A percentile compares a stretch with the other conserved stretches of the same genome.
Evolutionary conservation across 805 yeast species (phyloP).

Genomic region (Cyberlindnera xishuangbannaensis): DNA sequence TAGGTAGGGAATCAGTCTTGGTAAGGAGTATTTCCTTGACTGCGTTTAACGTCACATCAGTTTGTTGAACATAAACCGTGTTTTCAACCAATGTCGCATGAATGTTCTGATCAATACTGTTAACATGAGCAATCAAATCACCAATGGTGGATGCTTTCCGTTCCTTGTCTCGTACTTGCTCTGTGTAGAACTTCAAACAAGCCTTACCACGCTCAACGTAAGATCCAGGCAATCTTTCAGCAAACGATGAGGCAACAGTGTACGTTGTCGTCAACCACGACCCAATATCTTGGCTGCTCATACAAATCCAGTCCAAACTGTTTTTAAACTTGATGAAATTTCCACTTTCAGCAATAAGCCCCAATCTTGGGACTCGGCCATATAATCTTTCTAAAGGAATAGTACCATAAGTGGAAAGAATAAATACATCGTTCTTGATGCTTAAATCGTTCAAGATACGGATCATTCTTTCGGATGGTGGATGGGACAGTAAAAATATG

Average conservation of each 20-base stretch:
- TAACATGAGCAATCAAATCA: conserved; percentile 78
- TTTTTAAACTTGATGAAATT: conserved; percentile 61
- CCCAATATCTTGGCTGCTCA: conserved; percentile 21
- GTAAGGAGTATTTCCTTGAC: conserved; percentile 23
- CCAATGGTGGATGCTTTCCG: conserved; percentile 69
- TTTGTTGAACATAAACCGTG: conserved; percentile 66
- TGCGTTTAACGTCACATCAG: conserved; percentile 51
- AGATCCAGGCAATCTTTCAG: conserved; percentile 78
- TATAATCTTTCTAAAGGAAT: conserved; percentile 62
- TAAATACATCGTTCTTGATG: conserved; percentile 55
- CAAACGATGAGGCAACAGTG: conserved; percentile 50
- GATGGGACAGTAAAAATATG: conserved; percentile 40
- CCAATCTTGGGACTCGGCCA: conserved; percentile 61
- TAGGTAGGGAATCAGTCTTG: too few species aligned
- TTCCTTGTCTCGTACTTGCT: conserved; percentile 54
- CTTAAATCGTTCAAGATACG: conserved; percentile 55
- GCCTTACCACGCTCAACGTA: conserved; percentile 69
- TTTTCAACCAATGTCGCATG: conserved; percentile 74
- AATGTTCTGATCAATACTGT: conserved; percentile 53
- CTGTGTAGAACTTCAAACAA: conserved; percentile 71
- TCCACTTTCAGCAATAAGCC: conserved; percentile 88
- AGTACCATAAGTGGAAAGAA: conserved; percentile 61
- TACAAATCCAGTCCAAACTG: conserved; percentile 25
- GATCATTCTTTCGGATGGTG: conserved; percentile 58
- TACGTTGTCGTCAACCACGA: conserved; percentile 57